Evolutionary conservation across 2,329 filamentous ascomycete species (phyloP).

Genomic region (Fusarium ambrosium): DNA sequence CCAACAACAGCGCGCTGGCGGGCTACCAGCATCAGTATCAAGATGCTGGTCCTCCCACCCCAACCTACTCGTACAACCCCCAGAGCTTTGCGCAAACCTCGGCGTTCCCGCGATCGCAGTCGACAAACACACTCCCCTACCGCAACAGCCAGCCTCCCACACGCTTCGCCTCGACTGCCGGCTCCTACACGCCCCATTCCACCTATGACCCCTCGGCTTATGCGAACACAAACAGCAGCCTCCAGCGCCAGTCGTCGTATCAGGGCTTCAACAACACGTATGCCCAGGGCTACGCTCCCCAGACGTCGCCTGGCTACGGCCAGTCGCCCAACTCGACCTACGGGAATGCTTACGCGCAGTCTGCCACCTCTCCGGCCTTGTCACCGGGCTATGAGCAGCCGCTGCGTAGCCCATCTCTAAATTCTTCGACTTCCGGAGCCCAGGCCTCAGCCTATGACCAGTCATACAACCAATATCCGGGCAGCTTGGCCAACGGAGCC

Average conservation of each 20-base stretch:
- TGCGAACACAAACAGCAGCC: constrained; percentile 58
- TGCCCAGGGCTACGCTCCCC: constrained; percentile 57
- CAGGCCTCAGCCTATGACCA: constrained; percentile 54
- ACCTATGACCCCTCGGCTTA: constrained; percentile 73
- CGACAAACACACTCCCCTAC: constrained; percentile 65
- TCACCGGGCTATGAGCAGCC: constrained; percentile 58
- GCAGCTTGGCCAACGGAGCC: constrained; percentile 57
- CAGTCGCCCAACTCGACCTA: constrained; percentile 56
- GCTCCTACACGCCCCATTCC: constrained; percentile 64
- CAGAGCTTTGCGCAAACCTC: constrained; percentile 67
- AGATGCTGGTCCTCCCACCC: constrained; percentile 58
- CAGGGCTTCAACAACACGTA: constrained; percentile 62
- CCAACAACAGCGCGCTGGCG: constrained; percentile 60
- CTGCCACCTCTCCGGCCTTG: constrained; percentile 48
- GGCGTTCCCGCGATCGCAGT: constrained; percentile 61
- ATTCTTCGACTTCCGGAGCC: constrained; percentile 44
- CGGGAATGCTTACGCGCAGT: constrained; percentile 46
- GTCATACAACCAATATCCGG: constrained; percentile 53
- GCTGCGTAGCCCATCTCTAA: constrained; percentile 54
- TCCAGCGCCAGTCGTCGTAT: constrained; percentile 66
- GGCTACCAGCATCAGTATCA: constrained; percentile 68
- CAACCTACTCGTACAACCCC: constrained; percentile 76
- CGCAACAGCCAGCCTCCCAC: constrained; percentile 60
- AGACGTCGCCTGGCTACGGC: constrained; percentile 53
- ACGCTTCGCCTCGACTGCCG: constrained; percentile 54